Conservation (phyloP, 148 eudicot species). For the Rhododendron henanense region DNA sequence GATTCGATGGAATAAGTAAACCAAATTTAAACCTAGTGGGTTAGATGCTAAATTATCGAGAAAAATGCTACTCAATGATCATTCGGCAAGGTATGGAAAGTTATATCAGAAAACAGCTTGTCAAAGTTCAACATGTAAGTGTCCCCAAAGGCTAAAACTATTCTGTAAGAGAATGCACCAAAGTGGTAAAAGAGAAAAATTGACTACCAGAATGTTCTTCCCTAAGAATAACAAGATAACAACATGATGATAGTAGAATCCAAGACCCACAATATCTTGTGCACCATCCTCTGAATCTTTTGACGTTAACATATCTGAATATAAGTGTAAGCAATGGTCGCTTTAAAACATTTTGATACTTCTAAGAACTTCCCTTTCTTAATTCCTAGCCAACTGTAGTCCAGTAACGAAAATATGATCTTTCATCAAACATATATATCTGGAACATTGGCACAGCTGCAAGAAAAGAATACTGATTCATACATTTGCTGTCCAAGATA, state of each 20-base stretch:
- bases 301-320: not conserved
- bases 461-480: not conserved
- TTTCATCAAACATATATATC: not conserved
- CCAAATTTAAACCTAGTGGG: not conserved
- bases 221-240: not conserved
- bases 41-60: not conserved
- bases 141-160: not conserved
- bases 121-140: not conserved
- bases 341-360: not conserved
- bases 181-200: not conserved
- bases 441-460: not conserved
- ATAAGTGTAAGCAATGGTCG: not conserved
- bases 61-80: not conserved
- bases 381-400: not conserved
- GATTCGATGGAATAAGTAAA: not conserved
- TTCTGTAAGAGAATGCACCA: not conserved
- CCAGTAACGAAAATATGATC: not conserved
- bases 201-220: not conserved
- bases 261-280: conserved; percentile 2
- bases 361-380: not conserved
- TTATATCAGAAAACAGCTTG: not conserved
- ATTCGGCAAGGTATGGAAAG: not conserved
- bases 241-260: not conserved
- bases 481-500: not conserved
- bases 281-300: not conserved